Conservation (phyloP, 2,329 filamentous ascomycete genomes). For the Plenodomus tracheiphilus region DNA sequence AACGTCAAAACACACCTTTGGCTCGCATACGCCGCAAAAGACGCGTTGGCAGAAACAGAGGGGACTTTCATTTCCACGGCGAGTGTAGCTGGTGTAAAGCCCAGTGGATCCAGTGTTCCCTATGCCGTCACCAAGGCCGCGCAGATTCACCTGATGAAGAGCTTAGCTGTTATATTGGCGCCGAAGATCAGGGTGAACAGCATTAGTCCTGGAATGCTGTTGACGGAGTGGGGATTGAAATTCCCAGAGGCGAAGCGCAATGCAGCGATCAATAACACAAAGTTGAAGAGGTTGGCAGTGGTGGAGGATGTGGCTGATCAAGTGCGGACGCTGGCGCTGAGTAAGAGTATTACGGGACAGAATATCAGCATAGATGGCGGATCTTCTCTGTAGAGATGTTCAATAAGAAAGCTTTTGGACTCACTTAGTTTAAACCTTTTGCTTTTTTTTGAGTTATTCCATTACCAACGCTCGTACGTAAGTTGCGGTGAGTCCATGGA, state of each 20-base stretch:
- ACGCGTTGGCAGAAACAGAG: slow-evolving; percentile 62
- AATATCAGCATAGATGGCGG: slow-evolving; percentile 45
- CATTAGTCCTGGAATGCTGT: slow-evolving; percentile 64
- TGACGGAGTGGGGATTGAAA: slow-evolving; percentile 60
- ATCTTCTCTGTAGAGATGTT: slow-evolving; percentile 26
- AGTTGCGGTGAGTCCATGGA: too few species aligned
- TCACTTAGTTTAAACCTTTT: too few species aligned
- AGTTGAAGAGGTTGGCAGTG: slow-evolving; percentile 56
- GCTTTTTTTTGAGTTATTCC: too few species aligned
- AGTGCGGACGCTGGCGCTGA: slow-evolving; percentile 40
- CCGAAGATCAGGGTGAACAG: slow-evolving; percentile 67
- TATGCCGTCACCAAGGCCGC: slow-evolving; percentile 82
- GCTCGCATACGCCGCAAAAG: slow-evolving; percentile 60
- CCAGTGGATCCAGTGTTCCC: slow-evolving; percentile 67
- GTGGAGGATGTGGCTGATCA: slow-evolving; percentile 52
- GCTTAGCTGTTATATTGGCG: slow-evolving; percentile 64
- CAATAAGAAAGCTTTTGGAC: too few species aligned
- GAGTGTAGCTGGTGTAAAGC: slow-evolving; percentile 65
- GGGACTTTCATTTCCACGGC: slow-evolving; percentile 68
- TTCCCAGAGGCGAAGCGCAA: slow-evolving; percentile 52
- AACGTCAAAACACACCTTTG: slow-evolving; percentile 60
- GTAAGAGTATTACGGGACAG: slow-evolving; percentile 42
- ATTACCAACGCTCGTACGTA: too few species aligned
- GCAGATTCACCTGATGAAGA: slow-evolving; percentile 67
- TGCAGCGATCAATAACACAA: slow-evolving; percentile 48